Percentiles rank a stretch among this genome's conserved stretches.
Evolutionary conservation across 129 eudicot species (phyloP).

Genomic region (Flaveria bidentis): DNA sequence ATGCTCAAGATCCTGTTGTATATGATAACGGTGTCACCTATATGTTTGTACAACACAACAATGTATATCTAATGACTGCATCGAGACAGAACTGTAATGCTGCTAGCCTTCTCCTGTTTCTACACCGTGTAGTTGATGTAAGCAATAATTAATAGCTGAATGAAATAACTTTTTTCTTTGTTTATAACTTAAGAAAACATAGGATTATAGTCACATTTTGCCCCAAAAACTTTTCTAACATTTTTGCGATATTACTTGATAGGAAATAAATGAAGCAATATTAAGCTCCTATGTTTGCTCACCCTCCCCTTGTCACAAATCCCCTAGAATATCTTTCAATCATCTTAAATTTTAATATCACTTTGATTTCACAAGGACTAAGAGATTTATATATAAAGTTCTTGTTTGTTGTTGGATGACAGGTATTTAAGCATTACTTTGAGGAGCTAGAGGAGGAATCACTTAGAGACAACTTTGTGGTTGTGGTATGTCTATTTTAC

Average conservation of each 20-base stretch:
- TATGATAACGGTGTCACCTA: constrained; percentile 90
- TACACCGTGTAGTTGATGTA: constrained; percentile 95
- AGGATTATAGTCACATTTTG: not conserved
- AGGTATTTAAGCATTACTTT: constrained; percentile 96
- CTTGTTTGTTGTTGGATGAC: constrained; percentile 26
- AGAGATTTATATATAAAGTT: not conserved
- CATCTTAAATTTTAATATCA: not conserved
- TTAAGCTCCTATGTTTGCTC: not conserved
- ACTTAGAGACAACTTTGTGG: constrained; percentile 94
- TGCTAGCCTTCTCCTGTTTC: constrained; percentile 83
- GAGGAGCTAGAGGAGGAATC: constrained; percentile 99
- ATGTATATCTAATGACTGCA: constrained; percentile 89
- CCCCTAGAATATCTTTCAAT: not conserved
- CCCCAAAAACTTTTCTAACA: not conserved
- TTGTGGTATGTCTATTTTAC: constrained; percentile 63
- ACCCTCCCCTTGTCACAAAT: not conserved
- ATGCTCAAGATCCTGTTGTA: constrained; percentile 88
- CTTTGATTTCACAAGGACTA: not conserved
- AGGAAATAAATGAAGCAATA: not conserved
- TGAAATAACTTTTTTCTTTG: constrained; percentile 14
- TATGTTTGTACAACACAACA: constrained; percentile 96
- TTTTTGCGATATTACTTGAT: not conserved
- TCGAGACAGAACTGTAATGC: constrained; percentile 98
- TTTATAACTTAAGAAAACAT: constrained; percentile 2
- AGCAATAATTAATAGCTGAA: constrained; percentile 41